Conservation (phyloP, 2,329 filamentous ascomycete genomes). For the Coniochaeta hoffmannii region DNA sequence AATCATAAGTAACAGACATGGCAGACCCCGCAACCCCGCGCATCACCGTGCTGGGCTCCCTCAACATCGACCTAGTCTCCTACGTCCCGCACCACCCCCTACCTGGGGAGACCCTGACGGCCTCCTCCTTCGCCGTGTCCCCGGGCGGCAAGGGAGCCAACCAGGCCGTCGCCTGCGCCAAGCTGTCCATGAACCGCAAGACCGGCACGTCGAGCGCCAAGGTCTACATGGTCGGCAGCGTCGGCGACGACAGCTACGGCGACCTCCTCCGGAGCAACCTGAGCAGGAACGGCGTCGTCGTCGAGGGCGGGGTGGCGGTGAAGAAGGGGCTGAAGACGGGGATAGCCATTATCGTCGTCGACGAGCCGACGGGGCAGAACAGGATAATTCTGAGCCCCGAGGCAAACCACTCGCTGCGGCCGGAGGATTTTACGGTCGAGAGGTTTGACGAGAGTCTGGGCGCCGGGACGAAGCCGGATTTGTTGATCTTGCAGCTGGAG, state of each 20-base stretch:
- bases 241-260: conserved; percentile 63
- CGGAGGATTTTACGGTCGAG: conserved; percentile 25
- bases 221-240: conserved; percentile 67
- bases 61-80: conserved; percentile 91
- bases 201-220: conserved; percentile 23
- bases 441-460: conserved; percentile 1
- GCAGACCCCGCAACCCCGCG: conserved; percentile 23
- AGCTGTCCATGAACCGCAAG: conserved; percentile 57
- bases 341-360: conserved; percentile 69
- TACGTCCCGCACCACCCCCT: conserved; percentile 76
- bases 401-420: conserved; percentile 51
- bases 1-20: too few species aligned
- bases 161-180: conserved; percentile 83
- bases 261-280: conserved; percentile 51
- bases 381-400: conserved; percentile 67
- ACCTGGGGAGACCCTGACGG: conserved; percentile 81
- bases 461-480: conserved; percentile 36
- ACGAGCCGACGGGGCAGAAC: conserved; percentile 66
- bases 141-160: conserved; percentile 94
- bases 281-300: conserved; percentile 53
- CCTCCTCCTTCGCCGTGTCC: conserved; percentile 68
- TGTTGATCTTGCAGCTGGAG: conserved; percentile 73
- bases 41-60: conserved; percentile 83
- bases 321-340: conserved; percentile 49
- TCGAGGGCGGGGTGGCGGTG: conserved; percentile 38